Percentiles rank a stretch among this genome's conserved stretches.
Conservation (phyloP, 441 rosid genomes). For the Pelargonium australe region DNA sequence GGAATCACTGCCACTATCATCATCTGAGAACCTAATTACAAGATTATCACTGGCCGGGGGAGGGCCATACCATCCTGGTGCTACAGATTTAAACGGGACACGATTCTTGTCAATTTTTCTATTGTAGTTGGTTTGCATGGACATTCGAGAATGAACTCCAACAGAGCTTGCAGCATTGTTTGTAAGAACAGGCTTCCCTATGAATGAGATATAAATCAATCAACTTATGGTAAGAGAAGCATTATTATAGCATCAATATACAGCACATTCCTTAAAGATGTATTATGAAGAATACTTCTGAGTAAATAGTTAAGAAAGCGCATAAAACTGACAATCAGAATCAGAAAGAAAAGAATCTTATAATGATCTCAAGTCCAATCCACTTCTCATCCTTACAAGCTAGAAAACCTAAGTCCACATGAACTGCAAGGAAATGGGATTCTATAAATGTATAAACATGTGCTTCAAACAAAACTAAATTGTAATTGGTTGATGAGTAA, state of each 20-base stretch:
- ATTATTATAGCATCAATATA: not conserved
- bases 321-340: not conserved
- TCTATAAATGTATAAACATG: not conserved
- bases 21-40: slow-evolving; percentile 85
- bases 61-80: slow-evolving; percentile 37
- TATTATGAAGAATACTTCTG: not conserved
- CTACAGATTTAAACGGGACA: slow-evolving; percentile 32
- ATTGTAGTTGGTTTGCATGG: slow-evolving; percentile 33
- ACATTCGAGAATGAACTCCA: slow-evolving; percentile 25
- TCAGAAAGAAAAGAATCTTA: not conserved
- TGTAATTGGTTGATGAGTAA: not conserved
- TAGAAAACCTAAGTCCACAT: not conserved
- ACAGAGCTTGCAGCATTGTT: slow-evolving; percentile 25
- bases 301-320: not conserved
- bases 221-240: slow-evolving; percentile 9
- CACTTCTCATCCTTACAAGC: slow-evolving; percentile 1
- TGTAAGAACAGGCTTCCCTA: slow-evolving; percentile 42
- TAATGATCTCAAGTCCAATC: not conserved
- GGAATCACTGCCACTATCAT: slow-evolving; percentile 78
- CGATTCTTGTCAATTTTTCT: slow-evolving; percentile 42
- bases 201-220: slow-evolving; percentile 15
- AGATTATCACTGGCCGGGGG: slow-evolving; percentile 47
- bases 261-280: not conserved
- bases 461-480: not conserved
- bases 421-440: not conserved